Conservation (phyloP, 352 stramenopile genomes). For the Pythium inflatum region DNA sequence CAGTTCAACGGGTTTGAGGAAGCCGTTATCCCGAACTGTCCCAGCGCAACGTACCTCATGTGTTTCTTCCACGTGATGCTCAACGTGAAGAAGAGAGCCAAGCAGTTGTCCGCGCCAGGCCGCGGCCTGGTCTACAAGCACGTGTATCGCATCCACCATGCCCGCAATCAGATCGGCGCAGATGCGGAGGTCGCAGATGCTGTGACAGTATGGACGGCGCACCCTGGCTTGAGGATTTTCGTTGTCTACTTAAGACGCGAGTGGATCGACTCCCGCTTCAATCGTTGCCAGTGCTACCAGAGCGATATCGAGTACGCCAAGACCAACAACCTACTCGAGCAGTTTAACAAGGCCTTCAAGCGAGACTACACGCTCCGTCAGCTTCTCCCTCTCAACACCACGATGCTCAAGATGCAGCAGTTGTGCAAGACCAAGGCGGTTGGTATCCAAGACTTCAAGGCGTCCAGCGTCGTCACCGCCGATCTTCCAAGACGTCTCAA, state of each 20-base stretch:
- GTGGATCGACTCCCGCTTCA: slow-evolving; percentile 19
- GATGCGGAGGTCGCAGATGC: slow-evolving; percentile 1
- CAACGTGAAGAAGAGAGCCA: slow-evolving; percentile 24
- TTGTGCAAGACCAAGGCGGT: slow-evolving; percentile 15
- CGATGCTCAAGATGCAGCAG: slow-evolving; percentile 13
- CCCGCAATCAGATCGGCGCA: slow-evolving; percentile 1
- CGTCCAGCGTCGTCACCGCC: not conserved
- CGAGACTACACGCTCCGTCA: slow-evolving; percentile 15
- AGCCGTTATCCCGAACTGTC: slow-evolving; percentile 4
- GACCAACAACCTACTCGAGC: slow-evolving; percentile 17
- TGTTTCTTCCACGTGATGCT: slow-evolving; percentile 40
- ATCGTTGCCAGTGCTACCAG: slow-evolving; percentile 16
- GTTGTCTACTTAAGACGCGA: slow-evolving; percentile 32
- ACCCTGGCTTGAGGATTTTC: not conserved
- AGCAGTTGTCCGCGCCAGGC: not conserved
- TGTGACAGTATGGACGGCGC: not conserved
- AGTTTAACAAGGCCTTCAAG: slow-evolving; percentile 28
- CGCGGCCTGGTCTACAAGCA: slow-evolving; percentile 13
- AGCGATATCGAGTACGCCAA: slow-evolving; percentile 4
- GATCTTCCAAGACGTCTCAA: slow-evolving; percentile 19
- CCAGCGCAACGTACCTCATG: slow-evolving; percentile 25
- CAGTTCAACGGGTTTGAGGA: slow-evolving; percentile 14
- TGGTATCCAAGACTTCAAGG: slow-evolving; percentile 3
- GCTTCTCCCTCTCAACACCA: slow-evolving; percentile 4
- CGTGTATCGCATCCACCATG: slow-evolving; percentile 30